phyloP scores from a whole-genome alignment of 441 rosid genomes.

The Syzygium syzygioides region DNA sequence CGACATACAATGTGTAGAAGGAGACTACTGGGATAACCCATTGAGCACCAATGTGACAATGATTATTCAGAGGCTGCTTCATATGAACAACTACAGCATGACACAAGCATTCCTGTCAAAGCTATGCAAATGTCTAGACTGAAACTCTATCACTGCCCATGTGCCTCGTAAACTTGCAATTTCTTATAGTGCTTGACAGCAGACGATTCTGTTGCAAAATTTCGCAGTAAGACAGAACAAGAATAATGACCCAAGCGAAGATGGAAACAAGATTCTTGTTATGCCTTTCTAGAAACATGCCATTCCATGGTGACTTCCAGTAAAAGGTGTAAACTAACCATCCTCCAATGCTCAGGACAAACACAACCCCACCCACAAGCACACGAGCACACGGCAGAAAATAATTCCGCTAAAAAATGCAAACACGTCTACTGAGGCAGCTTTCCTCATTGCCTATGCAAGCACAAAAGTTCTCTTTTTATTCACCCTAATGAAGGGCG shows the following conservation, averaged over 20 bases:
- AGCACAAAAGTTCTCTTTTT: not conserved
- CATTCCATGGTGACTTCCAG: not conserved
- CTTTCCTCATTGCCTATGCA: not conserved
- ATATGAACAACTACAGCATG: constrained; percentile 47
- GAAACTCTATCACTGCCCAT: not conserved
- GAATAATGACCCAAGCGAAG: not conserved
- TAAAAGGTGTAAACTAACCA: not conserved
- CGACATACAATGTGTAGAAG: constrained; percentile 51
- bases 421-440: not conserved
- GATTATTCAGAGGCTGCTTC: constrained; percentile 49
- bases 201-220: not conserved
- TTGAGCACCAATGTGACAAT: constrained; percentile 51
- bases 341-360: not conserved
- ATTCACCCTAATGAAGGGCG: not conserved
- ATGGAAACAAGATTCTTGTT: not conserved
- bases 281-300: not conserved
- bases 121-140: not conserved
- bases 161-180: not conserved
- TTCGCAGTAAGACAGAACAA: not conserved
- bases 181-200: not conserved
- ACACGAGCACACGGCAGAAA: not conserved
- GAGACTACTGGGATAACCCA: constrained; percentile 54
- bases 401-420: not conserved
- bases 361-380: not conserved
- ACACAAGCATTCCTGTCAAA: constrained; percentile 18